Base-by-base conservation (phyloP, 2,329 filamentous ascomycete species). In the Sphaerulina populicola region DNA sequence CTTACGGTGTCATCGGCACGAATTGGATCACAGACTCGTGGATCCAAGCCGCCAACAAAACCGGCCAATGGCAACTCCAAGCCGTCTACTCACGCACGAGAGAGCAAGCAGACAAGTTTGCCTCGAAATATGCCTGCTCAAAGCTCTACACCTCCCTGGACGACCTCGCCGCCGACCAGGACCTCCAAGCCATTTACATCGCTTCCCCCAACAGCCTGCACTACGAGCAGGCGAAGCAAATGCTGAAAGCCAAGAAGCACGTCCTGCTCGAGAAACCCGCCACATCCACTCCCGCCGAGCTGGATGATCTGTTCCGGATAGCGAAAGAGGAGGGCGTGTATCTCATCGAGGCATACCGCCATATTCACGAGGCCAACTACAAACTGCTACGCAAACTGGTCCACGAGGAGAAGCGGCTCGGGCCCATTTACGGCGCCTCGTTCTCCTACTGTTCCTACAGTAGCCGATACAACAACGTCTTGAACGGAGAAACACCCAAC, bases 201-300 rank as follows among this genome's bases (percentile, higher is more conserved):
- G 73, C 74, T 18, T 73, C 71, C 11, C 73, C 73, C 33, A 76
- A 75, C 63, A 69, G 68, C 37, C 65, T 74, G 38, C 73, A 76
- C 64, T 71, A 70, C 61, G 63, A 61, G 36, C 73, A 75, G 54
- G 71, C 73, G 12, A 72, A 72, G 53, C 58, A 62, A 12, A 62
- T 72, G 35, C 65, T 76, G 31, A 40, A 60, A 4, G 72, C 69
- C 2, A 67, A 69, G 45, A 76, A 75, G 57, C 69, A 76, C 58
- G 72, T 76, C 53, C 67, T 76, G 29, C 62, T 76, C n/a, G 74
- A 76, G 60, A 76, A 76, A 59, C 74, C 74, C 4, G 69, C 71
- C 0, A 72, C 72, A 23, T 69, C 66, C 21, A 76, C 69, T 1
- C 57, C 64, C 23, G 55, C 59, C 1, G 71, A 76, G 55, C 65